Evolutionary conservation across 2,329 filamentous ascomycete species (phyloP), one percentile per base, ranked within the genome.

Genomic region (Cladophialophora bantiana): DNA sequence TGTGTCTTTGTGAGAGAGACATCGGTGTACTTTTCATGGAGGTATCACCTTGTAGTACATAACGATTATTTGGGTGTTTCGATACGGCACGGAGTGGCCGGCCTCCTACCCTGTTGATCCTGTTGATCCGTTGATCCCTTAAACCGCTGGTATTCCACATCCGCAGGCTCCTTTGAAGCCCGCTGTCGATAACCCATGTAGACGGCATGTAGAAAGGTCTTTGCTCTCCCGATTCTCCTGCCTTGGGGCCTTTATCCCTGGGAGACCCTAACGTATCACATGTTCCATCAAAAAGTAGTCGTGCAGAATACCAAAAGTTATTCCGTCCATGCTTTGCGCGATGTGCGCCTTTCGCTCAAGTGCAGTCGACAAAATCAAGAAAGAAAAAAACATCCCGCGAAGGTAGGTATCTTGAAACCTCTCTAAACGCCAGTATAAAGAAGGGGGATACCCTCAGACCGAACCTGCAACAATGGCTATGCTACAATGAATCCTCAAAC

Each of bases 401-500:
- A 62, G 35, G 54, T 56, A 62, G 62, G 67, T 67, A 69, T 61
- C 58, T 66, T 59, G 18, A 50, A 7, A 5, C 59, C 40, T 62
- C 62, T 61, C 55, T 13, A 18, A 61, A 65, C 62, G 62, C 65
- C 65, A 45, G 32, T 36, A 26, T 26, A 26, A 40, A 26, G 42
- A 18, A 50, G 31, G 3, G 26, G 35, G 26, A 26, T 31, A 54
- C 12, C n/a, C 20, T 34, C 4, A 59, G 32, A 15, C 59, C 36
- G 65, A 65, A 40, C 26, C 48, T 10, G 34, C 12, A 26, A 32
- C 20, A 42, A 54, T 7, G 40, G 34, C 18, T 52, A 40, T 38
- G 15, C 53, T 65, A 71, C 58, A 70, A 57, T 50, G 71, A 73
- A 64, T 71, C 71, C 50, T 71, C 71, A 58, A 73, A 71, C 0